Conservation (phyloP, 1,139 yeast species). For the Candida albicans region DNA sequence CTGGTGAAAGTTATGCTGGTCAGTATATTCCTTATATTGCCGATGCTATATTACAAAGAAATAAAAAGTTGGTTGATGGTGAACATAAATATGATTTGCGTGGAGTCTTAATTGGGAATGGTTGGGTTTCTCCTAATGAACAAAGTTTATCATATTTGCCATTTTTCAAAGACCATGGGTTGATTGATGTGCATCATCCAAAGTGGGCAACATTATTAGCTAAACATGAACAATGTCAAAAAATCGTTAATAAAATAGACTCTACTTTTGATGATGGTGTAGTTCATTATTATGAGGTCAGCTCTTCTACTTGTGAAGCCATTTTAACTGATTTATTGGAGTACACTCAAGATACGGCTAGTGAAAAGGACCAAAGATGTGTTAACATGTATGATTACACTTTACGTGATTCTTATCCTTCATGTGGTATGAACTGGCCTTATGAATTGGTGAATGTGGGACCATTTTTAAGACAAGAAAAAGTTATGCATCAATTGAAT, state of each 20-base stretch:
- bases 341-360: constrained; percentile 30
- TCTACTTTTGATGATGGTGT: constrained; percentile 23
- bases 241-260: constrained; percentile 39
- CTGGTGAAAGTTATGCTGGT: constrained; percentile 98
- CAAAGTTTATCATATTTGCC: constrained; percentile 86
- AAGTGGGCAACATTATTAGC: constrained; percentile 40
- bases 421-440: constrained; percentile 97
- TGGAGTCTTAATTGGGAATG: constrained; percentile 87
- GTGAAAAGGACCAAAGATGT: constrained; percentile 49
- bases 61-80: constrained; percentile 28
- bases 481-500: constrained; percentile 62
- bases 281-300: constrained; percentile 28
- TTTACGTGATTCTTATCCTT: constrained; percentile 69
- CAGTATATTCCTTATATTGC: constrained; percentile 93
- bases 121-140: constrained; percentile 90
- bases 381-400: constrained; percentile 81
- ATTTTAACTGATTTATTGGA: constrained; percentile 43
- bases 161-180: constrained; percentile 58
- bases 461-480: constrained; percentile 56
- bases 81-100: constrained; percentile 44
- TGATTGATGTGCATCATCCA: constrained; percentile 46
- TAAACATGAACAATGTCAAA: constrained; percentile 65
- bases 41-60: constrained; percentile 52
- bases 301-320: constrained; percentile 47
- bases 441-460: constrained; percentile 59